Evolutionary conservation across 2,329 filamentous ascomycete genomes (phyloP), one percentile per base, ranked within the genome.

Genomic region (Ophiostoma ulmi): DNA sequence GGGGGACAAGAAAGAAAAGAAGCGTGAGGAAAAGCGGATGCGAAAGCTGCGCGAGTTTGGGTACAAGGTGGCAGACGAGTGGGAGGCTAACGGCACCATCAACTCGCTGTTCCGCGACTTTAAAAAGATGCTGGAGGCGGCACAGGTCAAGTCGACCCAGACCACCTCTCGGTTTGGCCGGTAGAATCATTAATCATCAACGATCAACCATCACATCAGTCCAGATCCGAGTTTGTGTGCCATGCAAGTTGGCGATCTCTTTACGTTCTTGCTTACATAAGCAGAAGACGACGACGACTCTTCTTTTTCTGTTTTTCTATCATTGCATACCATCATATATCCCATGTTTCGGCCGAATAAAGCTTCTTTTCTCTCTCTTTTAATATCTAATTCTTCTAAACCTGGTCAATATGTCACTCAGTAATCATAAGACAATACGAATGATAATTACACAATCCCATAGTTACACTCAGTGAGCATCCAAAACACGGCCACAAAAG

Each of bases 71-170:
- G 84, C 91, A 3, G 86, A 90, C 72, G 78, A 77, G 1, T 93
- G 93, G 91, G 83, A 85, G 71, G 77, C 79, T 13, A 80, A 79
- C 1, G 86, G 86, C 2, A 85, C 88, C 74, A 82, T 93, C 36
- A 84, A 82, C 74, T 82, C 81, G 26, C 79, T 94, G 17, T 92
- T 89, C 78, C 79, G 80, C 11, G 85, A 90, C 70, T 94, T 92
- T 75, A 88, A 88, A 78, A 80, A 82, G 1, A 87, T 84, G 73
- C 80, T 92, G 35, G 85, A 90, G 75, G 77, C 81, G 64, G 88
- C 88, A 13, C 81, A 87, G 75, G 81, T 85, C 39, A 79, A 81
- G 75, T 73, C 76, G 10, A 74, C 71, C 4, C 70, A 71, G 71
- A 73, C 70, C 3, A 10, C 58, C 69, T 70, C 68, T 31, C 63